A percentile compares a stretch with the other conserved stretches of the same genome.
Evolutionary conservation across 352 stramenopile genomes (phyloP).

Genomic region (Phytophthora pistaciae): DNA sequence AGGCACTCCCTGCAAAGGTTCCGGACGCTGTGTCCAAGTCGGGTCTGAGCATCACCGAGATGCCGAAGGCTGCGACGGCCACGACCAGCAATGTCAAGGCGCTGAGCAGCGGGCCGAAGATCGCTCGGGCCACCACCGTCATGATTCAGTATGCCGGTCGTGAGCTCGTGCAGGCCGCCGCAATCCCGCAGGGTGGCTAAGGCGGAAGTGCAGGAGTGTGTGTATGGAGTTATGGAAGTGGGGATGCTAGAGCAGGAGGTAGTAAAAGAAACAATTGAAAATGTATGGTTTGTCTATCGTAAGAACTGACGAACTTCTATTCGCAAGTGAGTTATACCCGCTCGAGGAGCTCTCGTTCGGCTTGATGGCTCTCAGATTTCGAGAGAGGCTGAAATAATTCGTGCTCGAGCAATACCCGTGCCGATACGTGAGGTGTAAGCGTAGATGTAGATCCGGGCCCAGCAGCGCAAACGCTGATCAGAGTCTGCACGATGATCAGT

Average conservation of each 20-base stretch:
- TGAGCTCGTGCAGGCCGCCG: slow-evolving; percentile 51
- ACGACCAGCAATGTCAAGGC: slow-evolving; percentile 57
- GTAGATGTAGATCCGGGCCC: neutral
- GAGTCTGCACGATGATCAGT: slow-evolving; percentile 3
- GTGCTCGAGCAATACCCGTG: slow-evolving; percentile 23
- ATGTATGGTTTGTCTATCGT: neutral
- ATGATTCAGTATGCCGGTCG: slow-evolving; percentile 65
- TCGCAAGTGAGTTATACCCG: slow-evolving; percentile 5
- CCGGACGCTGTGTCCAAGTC: slow-evolving; percentile 51
- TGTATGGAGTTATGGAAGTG: neutral
- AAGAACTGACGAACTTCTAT: neutral
- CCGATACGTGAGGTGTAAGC: neutral
- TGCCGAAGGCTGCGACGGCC: slow-evolving; percentile 46
- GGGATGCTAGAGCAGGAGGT: neutral
- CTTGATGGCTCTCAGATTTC: slow-evolving; percentile 20
- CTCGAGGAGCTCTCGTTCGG: slow-evolving; percentile 17
- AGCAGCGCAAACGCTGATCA: slow-evolving; percentile 11
- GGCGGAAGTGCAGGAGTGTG: slow-evolving; percentile 1
- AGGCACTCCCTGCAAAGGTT: slow-evolving; percentile 52
- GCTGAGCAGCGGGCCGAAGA: slow-evolving; percentile 56
- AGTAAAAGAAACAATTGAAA: slow-evolving; percentile 6
- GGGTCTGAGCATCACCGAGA: slow-evolving; percentile 50
- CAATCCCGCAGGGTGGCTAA: slow-evolving; percentile 51
- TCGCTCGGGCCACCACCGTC: slow-evolving; percentile 48
- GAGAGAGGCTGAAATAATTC: slow-evolving; percentile 28